Conservation (phyloP, 2,329 filamentous ascomycete genomes). For the Fulvia fulva region DNA sequence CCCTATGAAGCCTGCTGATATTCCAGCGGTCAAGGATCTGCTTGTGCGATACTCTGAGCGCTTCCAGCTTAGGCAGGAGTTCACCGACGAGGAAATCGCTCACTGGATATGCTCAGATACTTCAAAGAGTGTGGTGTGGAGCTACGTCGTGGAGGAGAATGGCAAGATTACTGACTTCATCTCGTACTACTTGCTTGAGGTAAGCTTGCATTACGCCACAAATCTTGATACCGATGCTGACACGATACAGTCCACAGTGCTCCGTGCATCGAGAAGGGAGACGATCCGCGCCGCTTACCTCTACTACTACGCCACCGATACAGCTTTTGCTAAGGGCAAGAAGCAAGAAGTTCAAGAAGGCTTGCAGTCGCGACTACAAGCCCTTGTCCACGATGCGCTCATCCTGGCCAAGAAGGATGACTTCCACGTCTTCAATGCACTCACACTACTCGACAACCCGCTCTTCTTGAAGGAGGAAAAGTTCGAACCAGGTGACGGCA, state of each 20-base stretch:
- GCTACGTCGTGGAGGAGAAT: slow-evolving; percentile 76
- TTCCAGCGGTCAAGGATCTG: slow-evolving; percentile 69
- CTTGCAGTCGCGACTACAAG: slow-evolving; percentile 75
- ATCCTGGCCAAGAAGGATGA: slow-evolving; percentile 77
- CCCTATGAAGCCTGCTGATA: slow-evolving; percentile 72
- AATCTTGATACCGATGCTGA: slow-evolving; percentile 7
- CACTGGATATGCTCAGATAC: slow-evolving; percentile 83
- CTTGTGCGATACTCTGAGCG: slow-evolving; percentile 72
- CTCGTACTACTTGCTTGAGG: slow-evolving; percentile 89
- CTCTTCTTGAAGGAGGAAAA: slow-evolving; percentile 92
- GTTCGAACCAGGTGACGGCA: slow-evolving; percentile 90
- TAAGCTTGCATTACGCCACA: slow-evolving; percentile 9
- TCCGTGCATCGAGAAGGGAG: slow-evolving; percentile 70
- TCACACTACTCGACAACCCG: slow-evolving; percentile 89
- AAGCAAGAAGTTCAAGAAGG: slow-evolving; percentile 52
- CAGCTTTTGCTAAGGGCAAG: slow-evolving; percentile 56
- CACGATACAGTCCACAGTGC: slow-evolving; percentile 65
- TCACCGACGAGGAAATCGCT: slow-evolving; percentile 72
- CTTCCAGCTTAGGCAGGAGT: slow-evolving; percentile 81
- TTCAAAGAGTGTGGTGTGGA: slow-evolving; percentile 81
- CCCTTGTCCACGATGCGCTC: slow-evolving; percentile 76
- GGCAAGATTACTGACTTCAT: slow-evolving; percentile 92
- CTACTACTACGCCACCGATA: slow-evolving; percentile 91
- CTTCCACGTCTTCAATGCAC: slow-evolving; percentile 95
- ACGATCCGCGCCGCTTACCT: slow-evolving; percentile 87